These are phyloP conservation scores for Chlamydomonas schloesseri DNA, from an alignment of 139 green algal species.

Conservation along the genomic window DNA sequence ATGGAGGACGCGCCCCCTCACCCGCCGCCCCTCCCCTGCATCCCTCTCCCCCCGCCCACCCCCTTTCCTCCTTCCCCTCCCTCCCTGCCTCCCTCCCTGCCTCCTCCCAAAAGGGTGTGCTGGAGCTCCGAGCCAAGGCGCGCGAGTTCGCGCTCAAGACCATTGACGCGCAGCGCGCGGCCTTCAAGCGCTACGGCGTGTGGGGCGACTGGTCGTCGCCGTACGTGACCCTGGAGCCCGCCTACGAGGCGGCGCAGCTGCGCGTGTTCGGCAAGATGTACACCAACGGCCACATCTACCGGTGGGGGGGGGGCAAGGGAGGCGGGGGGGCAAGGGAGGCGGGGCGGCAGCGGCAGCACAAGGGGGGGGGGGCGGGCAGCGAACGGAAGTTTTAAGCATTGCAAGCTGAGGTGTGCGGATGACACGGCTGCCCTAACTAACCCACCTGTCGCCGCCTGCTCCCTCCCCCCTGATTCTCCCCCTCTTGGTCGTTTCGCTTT, in stretches of 20 bases:
- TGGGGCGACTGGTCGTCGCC: conserved; percentile 95
- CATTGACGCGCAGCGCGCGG: conserved; percentile 87
- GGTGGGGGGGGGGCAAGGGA: conserved; percentile 23
- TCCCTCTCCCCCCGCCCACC: not conserved
- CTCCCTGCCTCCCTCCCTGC: not conserved
- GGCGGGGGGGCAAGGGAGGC: too few relatives aligned
- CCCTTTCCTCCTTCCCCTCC: not conserved
- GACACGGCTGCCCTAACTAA: too few relatives aligned
- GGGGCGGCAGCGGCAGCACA: too few relatives aligned
- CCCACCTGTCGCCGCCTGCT: too few relatives aligned
- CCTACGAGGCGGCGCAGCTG: conserved; percentile 94
- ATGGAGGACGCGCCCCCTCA: too few relatives aligned
- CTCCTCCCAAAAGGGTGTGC: not conserved
- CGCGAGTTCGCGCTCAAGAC: conserved; percentile 90
- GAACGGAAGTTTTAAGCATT: too few relatives aligned
- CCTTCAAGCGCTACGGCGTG: conserved; percentile 97
- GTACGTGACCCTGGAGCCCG: conserved; percentile 95
- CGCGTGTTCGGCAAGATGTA: conserved; percentile 96
- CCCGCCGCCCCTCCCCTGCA: not conserved
- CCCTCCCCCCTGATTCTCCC: too few relatives aligned
- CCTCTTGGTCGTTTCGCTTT: too few relatives aligned
- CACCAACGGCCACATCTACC: conserved; percentile 97
- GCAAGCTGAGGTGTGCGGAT: too few relatives aligned
- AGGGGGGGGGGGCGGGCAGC: too few relatives aligned
- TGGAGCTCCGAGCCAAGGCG: conserved; percentile 91